phyloP scores from a whole-genome alignment of 345 rosid genomes.

The Eutrema japonicum region DNA sequence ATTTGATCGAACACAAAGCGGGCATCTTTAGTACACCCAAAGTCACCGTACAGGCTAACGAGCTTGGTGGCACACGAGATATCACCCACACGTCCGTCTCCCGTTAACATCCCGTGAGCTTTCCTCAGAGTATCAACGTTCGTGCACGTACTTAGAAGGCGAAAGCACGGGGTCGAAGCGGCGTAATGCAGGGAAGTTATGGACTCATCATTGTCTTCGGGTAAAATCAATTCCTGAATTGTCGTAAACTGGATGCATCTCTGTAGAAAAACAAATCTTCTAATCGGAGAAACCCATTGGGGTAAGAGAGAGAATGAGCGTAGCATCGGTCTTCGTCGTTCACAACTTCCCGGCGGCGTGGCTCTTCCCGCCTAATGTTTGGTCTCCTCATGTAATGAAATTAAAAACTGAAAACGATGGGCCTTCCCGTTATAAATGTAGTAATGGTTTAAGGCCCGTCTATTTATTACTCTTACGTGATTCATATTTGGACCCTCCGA shows the following conservation, averaged over 20 bases:
- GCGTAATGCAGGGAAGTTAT: constrained; percentile 31
- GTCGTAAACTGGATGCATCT: constrained; percentile 35
- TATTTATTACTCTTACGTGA: not conserved
- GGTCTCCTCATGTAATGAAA: not conserved
- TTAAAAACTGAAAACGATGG: not conserved
- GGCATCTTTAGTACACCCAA: constrained; percentile 59
- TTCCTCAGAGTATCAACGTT: constrained; percentile 51
- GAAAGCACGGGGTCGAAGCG: constrained; percentile 45
- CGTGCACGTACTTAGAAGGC: constrained; percentile 56
- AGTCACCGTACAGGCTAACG: constrained; percentile 60
- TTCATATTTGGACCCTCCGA: constrained; percentile 4
- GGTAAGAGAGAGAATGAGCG: constrained; percentile 34
- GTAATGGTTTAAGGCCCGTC: not conserved
- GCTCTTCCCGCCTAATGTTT: constrained; percentile 38
- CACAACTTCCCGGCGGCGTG: constrained; percentile 22
- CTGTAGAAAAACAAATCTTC: constrained; percentile 33
- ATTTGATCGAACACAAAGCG: constrained; percentile 72
- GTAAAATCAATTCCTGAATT: not conserved
- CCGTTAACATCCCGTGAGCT: constrained; percentile 54
- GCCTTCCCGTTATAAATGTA: not conserved
- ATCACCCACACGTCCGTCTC: constrained; percentile 52
- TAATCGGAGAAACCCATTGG: constrained; percentile 17
- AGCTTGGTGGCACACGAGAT: constrained; percentile 61
- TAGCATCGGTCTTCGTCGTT: constrained; percentile 33
- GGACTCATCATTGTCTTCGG: constrained; percentile 21